Conservation (phyloP, 1,284 basidiomycete genomes). For the Lignosus rhinocerotis region DNA sequence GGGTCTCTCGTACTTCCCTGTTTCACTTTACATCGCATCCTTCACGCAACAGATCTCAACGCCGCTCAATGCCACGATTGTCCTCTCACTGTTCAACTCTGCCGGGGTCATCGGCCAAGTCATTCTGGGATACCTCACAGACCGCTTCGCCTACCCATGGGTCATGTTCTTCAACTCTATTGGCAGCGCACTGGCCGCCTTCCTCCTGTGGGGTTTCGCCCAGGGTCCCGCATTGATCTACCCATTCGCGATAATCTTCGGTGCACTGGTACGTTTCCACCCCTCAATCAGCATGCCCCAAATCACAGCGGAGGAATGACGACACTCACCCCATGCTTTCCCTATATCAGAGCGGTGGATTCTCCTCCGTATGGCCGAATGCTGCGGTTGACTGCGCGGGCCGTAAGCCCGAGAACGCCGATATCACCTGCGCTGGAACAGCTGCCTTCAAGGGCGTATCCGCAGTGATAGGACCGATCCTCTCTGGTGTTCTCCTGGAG, state of each 20-base stretch:
- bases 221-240: slow-evolving; percentile 26
- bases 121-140: slow-evolving; percentile 28
- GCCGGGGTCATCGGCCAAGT: slow-evolving; percentile 29
- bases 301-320: not conserved
- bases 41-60: slow-evolving; percentile 26
- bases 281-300: slow-evolving; percentile 20
- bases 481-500: slow-evolving; percentile 27
- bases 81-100: slow-evolving; percentile 30
- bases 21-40: slow-evolving; percentile 31
- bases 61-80: slow-evolving; percentile 26
- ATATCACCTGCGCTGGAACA: slow-evolving; percentile 24
- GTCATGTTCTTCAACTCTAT: slow-evolving; percentile 27
- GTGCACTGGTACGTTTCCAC: slow-evolving; percentile 26
- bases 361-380: slow-evolving; percentile 26
- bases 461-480: slow-evolving; percentile 28
- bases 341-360: slow-evolving; percentile 25
- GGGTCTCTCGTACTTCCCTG: slow-evolving; percentile 31
- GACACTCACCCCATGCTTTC: no score
- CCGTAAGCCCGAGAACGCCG: slow-evolving; percentile 24
- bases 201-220: slow-evolving; percentile 33
- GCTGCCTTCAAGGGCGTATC: slow-evolving; percentile 27
- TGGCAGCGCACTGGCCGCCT: slow-evolving; percentile 27
- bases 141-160: slow-evolving; percentile 28
- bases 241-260: slow-evolving; percentile 30
- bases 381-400: slow-evolving; percentile 27